Base-by-base conservation (phyloP, 2,329 filamentous ascomycete species). In the Elsinoe batatas region DNA sequence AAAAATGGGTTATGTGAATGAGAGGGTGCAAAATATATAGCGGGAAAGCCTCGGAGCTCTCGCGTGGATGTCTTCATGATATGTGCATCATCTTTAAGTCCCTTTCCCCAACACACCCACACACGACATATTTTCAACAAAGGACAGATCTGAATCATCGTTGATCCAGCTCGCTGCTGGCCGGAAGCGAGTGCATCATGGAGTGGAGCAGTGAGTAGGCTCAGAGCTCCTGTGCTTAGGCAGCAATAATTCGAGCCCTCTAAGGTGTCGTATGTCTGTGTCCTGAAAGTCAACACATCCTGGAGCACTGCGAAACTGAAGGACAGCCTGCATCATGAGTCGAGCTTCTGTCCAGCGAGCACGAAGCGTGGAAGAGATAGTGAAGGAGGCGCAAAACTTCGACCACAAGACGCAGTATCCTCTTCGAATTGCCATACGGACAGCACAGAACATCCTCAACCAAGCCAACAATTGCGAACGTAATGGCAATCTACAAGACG, bases 391-490 rank as follows among this genome's bases (percentile, higher is more conserved):
- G 2, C 78, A 84, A 60, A 81, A 85, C 61, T 96, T 93, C 68
- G 82, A 86, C 57, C 97, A 91, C 73, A 88, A 90, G 67, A 78
- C 79, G 1, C 78, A 79, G 32, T 85, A 95, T 53, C 80, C 85
- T 2, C 77, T 97, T 56, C 85, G 84, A 61, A 83, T 86, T 68
- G 95, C 90, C 87, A 74, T 90, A 26, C 81, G 89, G 35, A 87
- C 90, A 2, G 88, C 89, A 5, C 83, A 87, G 58, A 87, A 85
- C 4, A 74, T 96, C 53, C 78, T 86, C 59, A 85, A 88, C 70
- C 87, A 96, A 88, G 91, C 89, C 17, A 78, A 82, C 53, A 88
- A 91, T 63, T 95, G 95, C 67, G 79, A 93, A 64, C 79, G 80
- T 40, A 91, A 97, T 70, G 85, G 85, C 64, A 91, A 96, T 70